Evolutionary conservation across 495 filamentous ascomycete species (phyloP), one percentile per base, ranked within the genome.

Genomic region (Lasiosphaeriaceae sp.): DNA sequence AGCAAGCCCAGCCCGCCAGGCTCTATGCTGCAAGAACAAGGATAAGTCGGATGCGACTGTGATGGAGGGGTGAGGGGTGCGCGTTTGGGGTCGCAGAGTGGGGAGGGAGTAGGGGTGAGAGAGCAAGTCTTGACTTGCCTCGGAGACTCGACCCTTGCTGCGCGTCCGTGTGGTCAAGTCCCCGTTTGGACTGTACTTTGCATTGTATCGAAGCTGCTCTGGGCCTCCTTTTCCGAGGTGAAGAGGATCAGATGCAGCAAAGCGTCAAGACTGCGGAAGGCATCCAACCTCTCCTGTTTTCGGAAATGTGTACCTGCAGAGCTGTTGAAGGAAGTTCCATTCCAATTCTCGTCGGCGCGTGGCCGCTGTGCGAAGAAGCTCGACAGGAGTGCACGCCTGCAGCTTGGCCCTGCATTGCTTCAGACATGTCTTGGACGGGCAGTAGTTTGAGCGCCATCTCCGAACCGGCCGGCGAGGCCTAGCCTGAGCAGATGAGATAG

Each of bases 31-130:
- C 64, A 66, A 51, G 57, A 56, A 52, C 67, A 66, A 60, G 69
- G 67, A 60, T 70, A 46, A 44, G 55, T 60, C 63, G 58, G 69
- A 70, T 71, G 63, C 55, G 62, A 71, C 69, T 52, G 65, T 68
- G 67, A 66, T 66, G 64, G 66, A 59, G 67, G 66, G 66, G 52
- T 51, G 60, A 61, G 60, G 60, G 60, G 59, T 59, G 61, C 55
- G 34, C 48, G 45, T 57, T 57, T 63, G 14, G 58, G 52, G 52
- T 47, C 47, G 50, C 47, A 59, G 53, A 60, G 59, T 31, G 26
- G 26, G 60, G 63, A 51, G 57, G 57, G 52, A 56, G 9, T 12
- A 14, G n/a, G 14, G 7, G 8, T 12, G 60, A 58, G 60, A 20
- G 58, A 51, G 60, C n/a, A n/a, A 57, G 50, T 19, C 52, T 59